Percentiles rank a stretch among this genome's conserved stretches.
These are phyloP conservation scores for Ulvella scutata DNA, from an alignment of 139 green algal species.

Conservation along the genomic window DNA sequence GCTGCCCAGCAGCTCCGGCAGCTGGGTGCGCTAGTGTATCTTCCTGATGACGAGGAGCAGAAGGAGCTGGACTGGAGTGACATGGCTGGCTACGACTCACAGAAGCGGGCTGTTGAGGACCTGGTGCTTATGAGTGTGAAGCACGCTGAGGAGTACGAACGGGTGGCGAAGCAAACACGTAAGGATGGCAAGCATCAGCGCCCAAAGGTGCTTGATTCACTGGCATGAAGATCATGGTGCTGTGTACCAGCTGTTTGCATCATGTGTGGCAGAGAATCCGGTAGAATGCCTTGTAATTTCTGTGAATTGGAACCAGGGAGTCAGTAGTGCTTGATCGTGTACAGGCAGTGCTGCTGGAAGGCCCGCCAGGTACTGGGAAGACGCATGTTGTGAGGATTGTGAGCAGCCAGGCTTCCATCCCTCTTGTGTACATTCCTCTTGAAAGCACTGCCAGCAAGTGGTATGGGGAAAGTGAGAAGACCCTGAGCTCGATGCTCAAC, in stretches of 20 bases:
- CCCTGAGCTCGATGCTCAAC: conserved; percentile 12
- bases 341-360: conserved; percentile 69
- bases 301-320: background rate
- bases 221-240: too few relatives aligned
- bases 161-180: conserved; percentile 35
- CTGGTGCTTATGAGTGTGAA: conserved; percentile 65
- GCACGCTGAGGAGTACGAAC: conserved; percentile 55
- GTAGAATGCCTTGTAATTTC: too few relatives aligned
- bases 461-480: conserved; percentile 53
- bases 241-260: too few relatives aligned
- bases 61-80: conserved; percentile 10
- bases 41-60: background rate
- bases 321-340: background rate
- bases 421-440: conserved; percentile 84
- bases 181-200: background rate
- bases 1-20: conserved; percentile 3
- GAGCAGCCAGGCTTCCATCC: conserved; percentile 42
- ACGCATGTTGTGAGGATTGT: conserved; percentile 70
- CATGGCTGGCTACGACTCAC: conserved; percentile 62
- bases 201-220: background rate
- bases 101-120: conserved; percentile 84
- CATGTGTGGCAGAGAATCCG: too few relatives aligned
- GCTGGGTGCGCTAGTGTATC: background rate
- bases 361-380: conserved; percentile 73
- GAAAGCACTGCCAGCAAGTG: conserved; percentile 65